phyloP scores from a whole-genome alignment of 2,329 filamentous ascomycete genomes.

The Cercospora zeae-maydis region DNA sequence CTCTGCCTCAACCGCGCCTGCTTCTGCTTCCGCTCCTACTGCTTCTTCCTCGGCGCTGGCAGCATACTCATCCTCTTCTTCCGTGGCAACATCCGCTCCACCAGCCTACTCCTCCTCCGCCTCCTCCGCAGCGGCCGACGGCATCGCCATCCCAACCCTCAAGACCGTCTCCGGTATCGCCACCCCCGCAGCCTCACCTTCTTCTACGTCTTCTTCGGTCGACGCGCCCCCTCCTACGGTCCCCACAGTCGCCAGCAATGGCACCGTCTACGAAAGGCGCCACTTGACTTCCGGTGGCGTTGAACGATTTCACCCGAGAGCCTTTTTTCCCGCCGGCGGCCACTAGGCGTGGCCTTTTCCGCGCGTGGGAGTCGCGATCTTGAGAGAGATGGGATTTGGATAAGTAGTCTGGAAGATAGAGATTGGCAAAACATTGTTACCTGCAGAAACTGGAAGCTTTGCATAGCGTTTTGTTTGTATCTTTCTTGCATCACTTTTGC shows the following conservation, averaged over 20 bases:
- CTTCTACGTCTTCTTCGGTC: not conserved
- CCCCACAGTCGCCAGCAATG: conserved; percentile 13
- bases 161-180: not conserved
- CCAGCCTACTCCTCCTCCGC: conserved; percentile 11
- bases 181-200: not conserved
- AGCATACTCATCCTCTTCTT: not conserved
- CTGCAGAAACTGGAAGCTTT: not conserved
- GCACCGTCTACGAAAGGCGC: conserved; percentile 3
- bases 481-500: not conserved
- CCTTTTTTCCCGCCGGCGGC: not conserved
- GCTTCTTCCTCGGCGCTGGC: conserved; percentile 1
- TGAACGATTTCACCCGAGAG: not conserved
- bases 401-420: not conserved
- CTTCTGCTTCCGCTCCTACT: not conserved
- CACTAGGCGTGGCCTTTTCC: conserved; percentile 3
- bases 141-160: not conserved
- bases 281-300: not conserved
- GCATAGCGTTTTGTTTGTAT: not conserved
- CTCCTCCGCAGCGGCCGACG: not conserved
- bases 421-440: not conserved
- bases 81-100: conserved; percentile 5
- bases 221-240: not conserved
- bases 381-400: not conserved
- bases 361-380: not conserved
- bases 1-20: not conserved